Percentiles rank a stretch among this genome's conserved stretches.
phyloP scores from a whole-genome alignment of 345 rosid genomes.

The Physaria fendleri region DNA sequence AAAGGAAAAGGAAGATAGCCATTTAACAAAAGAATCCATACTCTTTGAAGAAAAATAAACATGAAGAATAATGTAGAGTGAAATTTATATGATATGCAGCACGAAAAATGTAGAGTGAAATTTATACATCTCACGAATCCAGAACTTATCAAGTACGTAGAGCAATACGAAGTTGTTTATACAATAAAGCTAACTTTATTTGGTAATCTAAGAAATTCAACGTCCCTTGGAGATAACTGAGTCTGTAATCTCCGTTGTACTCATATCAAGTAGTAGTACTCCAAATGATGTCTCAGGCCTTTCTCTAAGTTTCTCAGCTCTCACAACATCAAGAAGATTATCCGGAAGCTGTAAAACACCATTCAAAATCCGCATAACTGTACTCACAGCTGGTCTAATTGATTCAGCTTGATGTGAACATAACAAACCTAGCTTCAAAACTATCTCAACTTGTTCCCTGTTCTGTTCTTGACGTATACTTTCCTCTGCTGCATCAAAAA shows the following conservation, averaged over 20 bases:
- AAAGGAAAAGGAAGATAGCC: too few species aligned
- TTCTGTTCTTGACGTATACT: constrained; percentile 5
- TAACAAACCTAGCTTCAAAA: constrained; percentile 34
- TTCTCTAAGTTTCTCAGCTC: constrained; percentile 2
- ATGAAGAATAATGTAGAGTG: too few species aligned
- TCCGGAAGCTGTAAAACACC: constrained; percentile 18
- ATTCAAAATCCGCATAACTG: constrained; percentile 15
- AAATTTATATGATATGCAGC: too few species aligned
- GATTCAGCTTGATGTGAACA: constrained; percentile 26
- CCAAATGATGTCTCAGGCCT: constrained; percentile 6
- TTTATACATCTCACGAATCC: too few species aligned
- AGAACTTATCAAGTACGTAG: too few species aligned
- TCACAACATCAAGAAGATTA: constrained; percentile 7
- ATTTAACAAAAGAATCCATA: too few species aligned
- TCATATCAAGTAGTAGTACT: not conserved
- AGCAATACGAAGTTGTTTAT: not conserved
- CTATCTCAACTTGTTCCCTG: constrained; percentile 20
- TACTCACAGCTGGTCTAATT: constrained; percentile 28
- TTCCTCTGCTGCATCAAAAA: constrained; percentile 27
- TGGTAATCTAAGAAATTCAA: not conserved
- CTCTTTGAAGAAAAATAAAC: too few species aligned
- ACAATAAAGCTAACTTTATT: not conserved
- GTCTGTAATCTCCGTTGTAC: not conserved
- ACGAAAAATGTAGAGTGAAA: too few species aligned
- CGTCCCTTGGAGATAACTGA: constrained; percentile 6